These are phyloP conservation scores for Circinella umbellata DNA, from an alignment of 371 early-diverging fungal species.

Conservation along the genomic window DNA sequence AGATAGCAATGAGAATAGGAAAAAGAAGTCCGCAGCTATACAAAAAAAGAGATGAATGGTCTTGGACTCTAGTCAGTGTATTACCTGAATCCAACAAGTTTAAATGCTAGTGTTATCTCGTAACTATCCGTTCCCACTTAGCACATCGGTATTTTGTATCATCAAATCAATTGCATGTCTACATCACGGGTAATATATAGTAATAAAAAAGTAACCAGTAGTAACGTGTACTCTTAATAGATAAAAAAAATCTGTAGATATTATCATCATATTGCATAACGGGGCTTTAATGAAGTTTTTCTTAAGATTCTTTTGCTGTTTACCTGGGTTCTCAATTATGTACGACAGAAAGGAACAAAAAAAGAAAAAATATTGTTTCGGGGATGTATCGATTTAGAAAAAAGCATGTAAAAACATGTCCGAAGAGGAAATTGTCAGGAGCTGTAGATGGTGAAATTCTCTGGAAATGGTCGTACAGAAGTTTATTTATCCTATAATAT, in stretches of 20 bases:
- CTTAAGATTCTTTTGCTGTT: neutral
- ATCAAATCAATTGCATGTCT: too few relatives aligned
- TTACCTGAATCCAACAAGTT: conserved; percentile 11
- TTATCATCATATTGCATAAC: neutral
- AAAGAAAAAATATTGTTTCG: conserved; percentile 7
- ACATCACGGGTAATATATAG: too few relatives aligned
- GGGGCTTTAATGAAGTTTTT: conserved; percentile 4
- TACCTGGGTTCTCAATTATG: conserved; percentile 1
- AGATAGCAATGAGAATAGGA: too few relatives aligned
- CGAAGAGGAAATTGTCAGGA: conserved; percentile 1
- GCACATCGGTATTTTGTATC: too few relatives aligned
- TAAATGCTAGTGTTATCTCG: too few relatives aligned
- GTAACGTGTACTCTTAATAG: too few relatives aligned
- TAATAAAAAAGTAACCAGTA: too few relatives aligned
- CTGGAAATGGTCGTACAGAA: conserved; percentile 8
- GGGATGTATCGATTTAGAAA: conserved; percentile 11
- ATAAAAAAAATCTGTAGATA: too few relatives aligned
- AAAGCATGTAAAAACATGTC: conserved; percentile 9
- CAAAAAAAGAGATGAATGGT: too few relatives aligned
- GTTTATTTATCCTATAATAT: neutral
- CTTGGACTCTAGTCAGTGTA: neutral
- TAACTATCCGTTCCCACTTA: too few relatives aligned
- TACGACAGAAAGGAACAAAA: conserved; percentile 1
- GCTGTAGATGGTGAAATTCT: conserved; percentile 9
- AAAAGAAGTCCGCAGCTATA: too few relatives aligned